Evolutionary conservation across 2,329 filamentous ascomycete species (phyloP).

Genomic region (Ploettnerulaceae sp.): DNA sequence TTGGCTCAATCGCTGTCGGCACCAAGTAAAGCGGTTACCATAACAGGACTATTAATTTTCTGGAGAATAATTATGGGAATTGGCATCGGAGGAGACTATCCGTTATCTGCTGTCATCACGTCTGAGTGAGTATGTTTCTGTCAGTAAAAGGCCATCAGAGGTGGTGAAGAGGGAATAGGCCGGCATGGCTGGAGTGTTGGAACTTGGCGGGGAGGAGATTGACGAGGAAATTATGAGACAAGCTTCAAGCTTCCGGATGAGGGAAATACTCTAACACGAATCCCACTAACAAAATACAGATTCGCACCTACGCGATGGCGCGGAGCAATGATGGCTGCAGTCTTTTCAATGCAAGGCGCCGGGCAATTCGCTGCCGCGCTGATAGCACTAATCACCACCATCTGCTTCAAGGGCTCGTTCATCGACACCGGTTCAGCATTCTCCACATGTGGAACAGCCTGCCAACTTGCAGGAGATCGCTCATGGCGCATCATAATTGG

Average conservation of each 20-base stretch:
- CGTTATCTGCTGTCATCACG: constrained; percentile 48
- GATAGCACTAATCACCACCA: constrained; percentile 68
- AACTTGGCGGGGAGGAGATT: neutral
- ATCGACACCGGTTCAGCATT: constrained; percentile 42
- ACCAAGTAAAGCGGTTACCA: constrained; percentile 55
- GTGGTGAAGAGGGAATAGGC: constrained; percentile 60
- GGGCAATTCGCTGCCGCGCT: constrained; percentile 74
- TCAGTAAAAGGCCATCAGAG: constrained; percentile 55
- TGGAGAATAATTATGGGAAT: constrained; percentile 73
- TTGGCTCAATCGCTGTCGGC: constrained; percentile 66
- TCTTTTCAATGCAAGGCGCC: constrained; percentile 84
- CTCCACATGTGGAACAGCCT: constrained; percentile 57
- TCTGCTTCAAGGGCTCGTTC: constrained; percentile 64
- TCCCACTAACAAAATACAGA: constrained; percentile 79
- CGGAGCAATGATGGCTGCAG: constrained; percentile 81
- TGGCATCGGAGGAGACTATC: constrained; percentile 79
- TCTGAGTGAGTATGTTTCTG: no score
- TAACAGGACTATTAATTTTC: constrained; percentile 67
- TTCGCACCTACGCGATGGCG: constrained; percentile 83
- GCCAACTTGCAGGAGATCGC: constrained; percentile 70
- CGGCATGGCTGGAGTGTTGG: neutral
- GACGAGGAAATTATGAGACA: no score
- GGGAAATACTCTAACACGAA: constrained; percentile 58
- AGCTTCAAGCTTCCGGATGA: neutral
- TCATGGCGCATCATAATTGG: constrained; percentile 83